A percentile compares a stretch with the other conserved stretches of the same genome.
Evolutionary conservation across 2,329 filamentous ascomycete genomes (phyloP).

Genomic region (Arthrobotrys entomopaga): DNA sequence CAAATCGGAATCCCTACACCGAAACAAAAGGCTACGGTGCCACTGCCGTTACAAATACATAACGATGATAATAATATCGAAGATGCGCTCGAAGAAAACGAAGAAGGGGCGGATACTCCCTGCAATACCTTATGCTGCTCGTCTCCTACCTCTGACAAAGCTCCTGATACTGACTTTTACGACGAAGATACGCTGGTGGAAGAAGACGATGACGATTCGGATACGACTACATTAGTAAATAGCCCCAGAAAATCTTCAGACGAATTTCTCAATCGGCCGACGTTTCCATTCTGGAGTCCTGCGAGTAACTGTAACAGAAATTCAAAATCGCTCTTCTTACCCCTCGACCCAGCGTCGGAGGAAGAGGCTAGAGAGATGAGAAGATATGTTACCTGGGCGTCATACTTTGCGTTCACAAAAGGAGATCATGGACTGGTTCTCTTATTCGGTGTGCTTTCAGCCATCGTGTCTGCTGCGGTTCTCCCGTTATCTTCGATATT

Average conservation of each 20-base stretch:
- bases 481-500: constrained; percentile 58
- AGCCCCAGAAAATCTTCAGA: constrained; percentile 3
- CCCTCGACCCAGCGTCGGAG: neutral
- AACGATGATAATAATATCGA: constrained; percentile 2
- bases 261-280: neutral
- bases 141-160: constrained; percentile 24
- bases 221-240: constrained; percentile 22
- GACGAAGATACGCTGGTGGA: constrained; percentile 33
- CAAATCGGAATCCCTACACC: too few relatives aligned
- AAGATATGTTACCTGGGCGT: constrained; percentile 53
- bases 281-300: neutral
- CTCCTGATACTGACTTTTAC: constrained; percentile 2
- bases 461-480: constrained; percentile 62
- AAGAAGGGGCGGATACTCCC: neutral
- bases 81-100: neutral
- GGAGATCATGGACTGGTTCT: constrained; percentile 48
- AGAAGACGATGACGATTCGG: constrained; percentile 27
- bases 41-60: constrained; percentile 3
- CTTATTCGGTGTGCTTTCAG: constrained; percentile 56
- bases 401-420: constrained; percentile 56
- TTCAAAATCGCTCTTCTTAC: constrained; percentile 1
- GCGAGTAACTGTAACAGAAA: neutral
- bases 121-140: neutral
- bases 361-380: constrained; percentile 27
- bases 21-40: constrained; percentile 8